These are phyloP conservation scores for Suhomyces bokatorum DNA, from an alignment of 1,139 yeast species.

Conservation along the genomic window DNA sequence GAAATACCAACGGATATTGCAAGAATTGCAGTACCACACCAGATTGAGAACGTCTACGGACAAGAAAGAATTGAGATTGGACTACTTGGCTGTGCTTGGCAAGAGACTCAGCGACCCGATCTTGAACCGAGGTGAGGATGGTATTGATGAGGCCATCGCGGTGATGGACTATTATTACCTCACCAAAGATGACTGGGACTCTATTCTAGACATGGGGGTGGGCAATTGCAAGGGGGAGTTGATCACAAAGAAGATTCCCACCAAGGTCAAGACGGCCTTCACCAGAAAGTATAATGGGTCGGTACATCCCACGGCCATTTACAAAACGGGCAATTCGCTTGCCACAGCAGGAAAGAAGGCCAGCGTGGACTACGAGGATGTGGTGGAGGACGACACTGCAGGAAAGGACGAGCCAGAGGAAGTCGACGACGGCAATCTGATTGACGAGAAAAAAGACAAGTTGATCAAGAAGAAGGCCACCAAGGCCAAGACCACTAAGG, in stretches of 20 bases:
- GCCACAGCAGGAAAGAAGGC: constrained; percentile 40
- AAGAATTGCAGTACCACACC: constrained; percentile 87
- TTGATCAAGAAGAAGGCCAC: constrained; percentile 35
- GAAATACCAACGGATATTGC: constrained; percentile 76
- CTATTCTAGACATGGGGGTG: constrained; percentile 75
- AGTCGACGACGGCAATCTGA: constrained; percentile 27
- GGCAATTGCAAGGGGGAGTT: constrained; percentile 53
- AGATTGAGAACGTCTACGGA: constrained; percentile 78
- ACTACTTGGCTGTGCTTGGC: constrained; percentile 69
- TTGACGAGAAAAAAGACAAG: constrained; percentile 45
- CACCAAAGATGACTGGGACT: constrained; percentile 91
- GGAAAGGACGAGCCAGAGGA: constrained; percentile 38
- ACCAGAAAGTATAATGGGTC: constrained; percentile 77
- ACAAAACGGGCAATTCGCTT: constrained; percentile 62
- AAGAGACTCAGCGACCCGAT: constrained; percentile 55
- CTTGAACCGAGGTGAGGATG: constrained; percentile 57
- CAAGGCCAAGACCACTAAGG: constrained; percentile 11
- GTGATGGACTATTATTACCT: constrained; percentile 81
- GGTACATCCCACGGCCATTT: constrained; percentile 85
- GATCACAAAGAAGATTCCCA: constrained; percentile 61
- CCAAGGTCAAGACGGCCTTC: constrained; percentile 78
- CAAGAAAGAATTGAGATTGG: constrained; percentile 71
- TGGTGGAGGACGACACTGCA: constrained; percentile 58
- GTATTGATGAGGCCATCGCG: constrained; percentile 63
- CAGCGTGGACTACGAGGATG: constrained; percentile 59